Evolutionary conservation across 441 rosid species (phyloP).

Genomic region (Arabidopsis hybrid): DNA sequence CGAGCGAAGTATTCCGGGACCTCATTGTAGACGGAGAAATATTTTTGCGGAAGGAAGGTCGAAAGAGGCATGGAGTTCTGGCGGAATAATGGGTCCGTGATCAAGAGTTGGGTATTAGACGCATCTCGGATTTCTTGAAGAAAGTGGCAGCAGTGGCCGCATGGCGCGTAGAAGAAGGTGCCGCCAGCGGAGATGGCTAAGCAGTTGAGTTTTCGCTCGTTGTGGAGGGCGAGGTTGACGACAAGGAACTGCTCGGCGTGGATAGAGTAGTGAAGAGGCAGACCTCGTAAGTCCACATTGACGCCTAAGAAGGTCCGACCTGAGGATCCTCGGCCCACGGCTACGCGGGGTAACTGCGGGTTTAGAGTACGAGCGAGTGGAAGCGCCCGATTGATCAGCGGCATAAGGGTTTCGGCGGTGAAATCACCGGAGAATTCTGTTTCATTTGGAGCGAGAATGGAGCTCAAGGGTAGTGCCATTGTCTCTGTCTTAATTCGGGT

Average conservation of each 20-base stretch:
- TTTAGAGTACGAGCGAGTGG: not conserved
- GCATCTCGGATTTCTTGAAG: slow-evolving; percentile 70
- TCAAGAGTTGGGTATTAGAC: slow-evolving; percentile 53
- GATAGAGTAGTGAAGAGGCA: slow-evolving; percentile 49
- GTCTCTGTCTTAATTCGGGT: not conserved
- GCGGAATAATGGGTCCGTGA: slow-evolving; percentile 19
- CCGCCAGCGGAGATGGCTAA: slow-evolving; percentile 55
- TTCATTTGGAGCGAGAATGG: not conserved
- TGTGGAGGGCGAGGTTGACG: slow-evolving; percentile 34
- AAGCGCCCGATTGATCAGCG: not conserved
- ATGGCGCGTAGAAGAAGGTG: slow-evolving; percentile 55
- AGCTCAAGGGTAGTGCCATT: not conserved
- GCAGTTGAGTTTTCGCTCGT: slow-evolving; percentile 28
- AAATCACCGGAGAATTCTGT: not conserved
- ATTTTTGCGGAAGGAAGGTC: too few species aligned
- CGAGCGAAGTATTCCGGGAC: not conserved
- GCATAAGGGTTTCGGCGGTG: not conserved
- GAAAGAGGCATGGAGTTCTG: too few species aligned
- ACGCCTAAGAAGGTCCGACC: slow-evolving; percentile 64
- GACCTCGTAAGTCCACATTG: slow-evolving; percentile 76
- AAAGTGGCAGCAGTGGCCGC: slow-evolving; percentile 91
- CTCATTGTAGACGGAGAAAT: too few species aligned
- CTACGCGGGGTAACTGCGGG: slow-evolving; percentile 55
- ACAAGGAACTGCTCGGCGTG: slow-evolving; percentile 81
- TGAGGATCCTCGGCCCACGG: slow-evolving; percentile 68